Evolutionary conservation across 768 basidiomycete genomes (phyloP).

Genomic region (Sistotremastrum suecicum): DNA sequence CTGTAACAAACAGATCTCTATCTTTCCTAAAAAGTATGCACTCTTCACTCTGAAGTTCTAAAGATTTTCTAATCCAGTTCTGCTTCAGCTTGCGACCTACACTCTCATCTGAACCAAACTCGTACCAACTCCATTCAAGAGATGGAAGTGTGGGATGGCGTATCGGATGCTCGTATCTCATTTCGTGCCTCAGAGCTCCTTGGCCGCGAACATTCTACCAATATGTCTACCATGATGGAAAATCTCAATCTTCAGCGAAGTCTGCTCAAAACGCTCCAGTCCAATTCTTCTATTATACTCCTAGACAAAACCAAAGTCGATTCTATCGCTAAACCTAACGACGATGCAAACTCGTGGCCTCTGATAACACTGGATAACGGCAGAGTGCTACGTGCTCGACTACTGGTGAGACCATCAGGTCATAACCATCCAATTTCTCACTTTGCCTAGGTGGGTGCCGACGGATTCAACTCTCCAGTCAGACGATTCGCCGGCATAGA

Average conservation of each 20-base stretch:
- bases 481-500: slow-evolving; percentile 72
- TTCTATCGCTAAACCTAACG: slow-evolving; percentile 37
- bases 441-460: slow-evolving; percentile 67
- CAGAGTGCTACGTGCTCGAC: slow-evolving; percentile 47
- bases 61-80: slow-evolving; percentile 3
- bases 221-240: slow-evolving; percentile 80
- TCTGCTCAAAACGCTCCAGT: slow-evolving; percentile 30
- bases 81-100: slow-evolving; percentile 76
- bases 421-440: not conserved
- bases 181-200: slow-evolving; percentile 45
- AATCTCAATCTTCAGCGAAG: slow-evolving; percentile 87
- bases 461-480: slow-evolving; percentile 91
- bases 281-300: slow-evolving; percentile 36
- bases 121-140: slow-evolving; percentile 66
- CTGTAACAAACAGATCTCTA: slow-evolving; percentile 65
- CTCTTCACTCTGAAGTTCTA: not conserved
- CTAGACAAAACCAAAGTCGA: slow-evolving; percentile 64
- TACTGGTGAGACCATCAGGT: slow-evolving; percentile 41
- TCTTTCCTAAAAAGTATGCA: slow-evolving; percentile 47
- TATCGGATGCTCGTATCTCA: slow-evolving; percentile 64
- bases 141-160: slow-evolving; percentile 93
- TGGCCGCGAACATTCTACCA: slow-evolving; percentile 18
- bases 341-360: slow-evolving; percentile 59
- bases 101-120: slow-evolving; percentile 40
- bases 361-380: slow-evolving; percentile 61